These are phyloP conservation scores for Botrytis galanthina DNA, from an alignment of 2,329 filamentous ascomycete species.

Conservation along the genomic window DNA sequence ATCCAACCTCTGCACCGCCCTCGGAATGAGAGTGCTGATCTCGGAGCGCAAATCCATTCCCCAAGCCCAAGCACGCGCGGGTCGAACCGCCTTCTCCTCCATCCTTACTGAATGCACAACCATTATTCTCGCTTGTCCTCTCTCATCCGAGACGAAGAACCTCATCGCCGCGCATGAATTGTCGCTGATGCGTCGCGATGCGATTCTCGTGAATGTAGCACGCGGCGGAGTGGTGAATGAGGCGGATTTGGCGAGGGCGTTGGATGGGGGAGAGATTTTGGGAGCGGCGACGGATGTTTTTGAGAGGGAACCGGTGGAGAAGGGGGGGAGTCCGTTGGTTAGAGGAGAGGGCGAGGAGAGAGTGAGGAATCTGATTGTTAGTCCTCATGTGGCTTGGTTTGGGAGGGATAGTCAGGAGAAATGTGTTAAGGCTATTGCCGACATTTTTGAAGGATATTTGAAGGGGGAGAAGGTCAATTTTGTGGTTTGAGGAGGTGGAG, in stretches of 20 bases:
- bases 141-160: background rate
- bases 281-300: slow-evolving; percentile 13
- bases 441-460: background rate
- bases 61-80: fast-evolving
- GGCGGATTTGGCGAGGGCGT: background rate
- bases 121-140: background rate
- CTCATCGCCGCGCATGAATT: background rate
- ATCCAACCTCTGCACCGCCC: background rate
- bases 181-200: background rate
- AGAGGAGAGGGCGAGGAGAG: background rate
- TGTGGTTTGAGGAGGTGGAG: background rate
- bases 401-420: slow-evolving; percentile 14
- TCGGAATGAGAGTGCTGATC: background rate
- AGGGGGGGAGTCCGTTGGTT: background rate
- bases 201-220: background rate
- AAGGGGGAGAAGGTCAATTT: background rate
- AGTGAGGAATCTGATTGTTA: slow-evolving; percentile 3
- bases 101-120: background rate
- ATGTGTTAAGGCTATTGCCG: background rate
- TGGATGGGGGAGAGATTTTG: background rate
- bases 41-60: background rate
- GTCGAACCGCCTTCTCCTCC: background rate
- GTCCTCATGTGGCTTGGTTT: slow-evolving; percentile 13
- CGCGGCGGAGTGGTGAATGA: slow-evolving; percentile 4
- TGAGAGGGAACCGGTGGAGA: background rate